Conservation (phyloP, 2,329 filamentous ascomycete genomes). For the Fusarium virguliforme region DNA sequence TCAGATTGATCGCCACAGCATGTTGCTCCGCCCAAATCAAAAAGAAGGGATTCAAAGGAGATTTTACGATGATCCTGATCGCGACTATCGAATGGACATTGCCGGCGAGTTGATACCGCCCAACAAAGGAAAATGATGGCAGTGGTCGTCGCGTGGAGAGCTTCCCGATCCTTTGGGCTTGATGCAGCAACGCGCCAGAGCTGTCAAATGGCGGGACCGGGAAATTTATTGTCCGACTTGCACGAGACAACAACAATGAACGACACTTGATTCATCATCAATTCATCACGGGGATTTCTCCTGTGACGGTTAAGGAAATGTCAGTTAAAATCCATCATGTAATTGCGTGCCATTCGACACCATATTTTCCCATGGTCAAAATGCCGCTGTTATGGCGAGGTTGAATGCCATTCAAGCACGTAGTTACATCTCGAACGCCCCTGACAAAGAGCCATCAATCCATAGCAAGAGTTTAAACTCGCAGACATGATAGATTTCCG, state of each 20-base stretch:
- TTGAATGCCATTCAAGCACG: not conserved
- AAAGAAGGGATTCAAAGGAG: not conserved
- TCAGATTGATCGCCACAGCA: slow-evolving; percentile 44
- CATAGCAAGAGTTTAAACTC: not conserved
- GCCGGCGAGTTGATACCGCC: slow-evolving; percentile 34
- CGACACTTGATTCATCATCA: not conserved
- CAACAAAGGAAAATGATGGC: slow-evolving; percentile 43
- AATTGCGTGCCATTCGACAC: not conserved
- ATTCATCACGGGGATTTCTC: not conserved
- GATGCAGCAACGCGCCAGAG: slow-evolving; percentile 44
- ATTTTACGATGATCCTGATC: slow-evolving; percentile 13
- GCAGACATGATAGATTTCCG: not conserved
- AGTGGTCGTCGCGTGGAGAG: slow-evolving; percentile 42
- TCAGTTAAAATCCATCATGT: not conserved
- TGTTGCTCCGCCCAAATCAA: slow-evolving; percentile 33
- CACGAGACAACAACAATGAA: slow-evolving; percentile 26
- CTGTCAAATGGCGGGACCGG: slow-evolving; percentile 37
- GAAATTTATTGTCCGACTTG: slow-evolving; percentile 47
- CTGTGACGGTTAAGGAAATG: too few species aligned
- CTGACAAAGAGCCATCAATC: not conserved
- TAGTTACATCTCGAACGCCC: not conserved
- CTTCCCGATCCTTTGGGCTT: slow-evolving; percentile 41
- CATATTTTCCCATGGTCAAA: not conserved
- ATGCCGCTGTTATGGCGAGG: not conserved
- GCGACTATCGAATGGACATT: slow-evolving; percentile 37